A percentile compares a stretch with the other conserved stretches of the same genome.
phyloP scores from a whole-genome alignment of 306 rosid genomes.

The Pyrus communis region DNA sequence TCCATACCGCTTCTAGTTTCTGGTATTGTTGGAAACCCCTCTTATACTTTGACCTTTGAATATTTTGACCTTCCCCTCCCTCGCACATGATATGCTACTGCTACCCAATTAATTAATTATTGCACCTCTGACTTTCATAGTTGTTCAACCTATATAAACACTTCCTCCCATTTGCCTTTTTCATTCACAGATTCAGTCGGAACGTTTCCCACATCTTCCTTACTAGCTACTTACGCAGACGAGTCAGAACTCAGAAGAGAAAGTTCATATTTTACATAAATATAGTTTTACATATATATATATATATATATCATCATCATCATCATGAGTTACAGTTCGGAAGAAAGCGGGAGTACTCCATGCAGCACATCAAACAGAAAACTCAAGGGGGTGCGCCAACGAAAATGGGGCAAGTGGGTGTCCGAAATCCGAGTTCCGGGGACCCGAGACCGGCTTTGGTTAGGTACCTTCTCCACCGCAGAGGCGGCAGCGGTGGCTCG shows the following conservation, averaged over 20 bases:
- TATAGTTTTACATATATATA: too few relatives aligned
- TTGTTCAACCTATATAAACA: conserved; percentile 9
- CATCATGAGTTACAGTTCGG: conserved; percentile 33
- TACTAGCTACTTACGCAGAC: neutral
- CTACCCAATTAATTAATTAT: too few relatives aligned
- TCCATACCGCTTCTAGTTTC: neutral
- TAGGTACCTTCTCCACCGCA: conserved; percentile 58
- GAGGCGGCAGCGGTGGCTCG: conserved; percentile 84
- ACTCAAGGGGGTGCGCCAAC: conserved; percentile 61
- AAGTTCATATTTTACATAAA: too few relatives aligned
- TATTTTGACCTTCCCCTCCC: conserved; percentile 18
- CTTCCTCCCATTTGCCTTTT: neutral
- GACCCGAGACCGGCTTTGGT: conserved; percentile 58
- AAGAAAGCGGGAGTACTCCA: neutral
- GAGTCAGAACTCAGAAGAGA: too few relatives aligned
- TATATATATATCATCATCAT: neutral
- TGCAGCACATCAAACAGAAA: conserved; percentile 3
- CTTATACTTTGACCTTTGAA: conserved; percentile 32
- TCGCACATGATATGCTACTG: too few relatives aligned
- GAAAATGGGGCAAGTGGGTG: conserved; percentile 99
- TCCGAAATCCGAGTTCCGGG: conserved; percentile 86
- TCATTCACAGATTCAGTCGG: neutral
- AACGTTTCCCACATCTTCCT: neutral
- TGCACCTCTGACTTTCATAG: neutral
- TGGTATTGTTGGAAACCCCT: neutral